Evolutionary conservation across 305 asterid genomes (phyloP), one percentile per base, ranked within the genome.

Genomic region (Salvia sclarea): DNA sequence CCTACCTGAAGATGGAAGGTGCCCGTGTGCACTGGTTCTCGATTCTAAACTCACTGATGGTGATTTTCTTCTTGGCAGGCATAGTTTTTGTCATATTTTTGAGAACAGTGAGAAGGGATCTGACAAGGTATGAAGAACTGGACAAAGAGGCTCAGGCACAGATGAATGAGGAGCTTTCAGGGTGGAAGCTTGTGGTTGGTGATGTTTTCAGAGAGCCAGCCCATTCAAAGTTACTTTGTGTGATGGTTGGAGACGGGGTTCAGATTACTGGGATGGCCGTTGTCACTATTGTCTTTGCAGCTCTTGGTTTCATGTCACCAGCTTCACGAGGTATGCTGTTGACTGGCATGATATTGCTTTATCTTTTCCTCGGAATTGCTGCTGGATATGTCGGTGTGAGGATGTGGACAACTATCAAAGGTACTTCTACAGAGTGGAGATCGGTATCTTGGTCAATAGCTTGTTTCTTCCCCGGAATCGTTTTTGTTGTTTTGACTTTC

Each of bases 101-200:
- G 77, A 84, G 96, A 78, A 90, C 97, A 33, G 91, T 90, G 75
- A 88, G 92, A 77, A 83, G 97, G 75, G 96, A 90, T 78, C 77
- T 90, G 76, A 83, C 96, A 8, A 83, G 90, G 80, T 90, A 88
- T 17, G 96, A 88, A 76, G 97, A 90, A 62, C 58, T 90, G 82
- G 97, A 90, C 69, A 90, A 90, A 77, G 97, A 90, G 74, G 85
- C 96, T 53, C 97, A 90, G 61, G 96, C 97, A 8, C 92, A 88
- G 81, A 88, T 90, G 96, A 88, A 90, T 37, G 97, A 88, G 76
- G 97, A 90, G 73, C 90, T 90, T 67, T 88, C 97, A 0, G 96
- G 97, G 33, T 90, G 97, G 97, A 90, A 90, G 75, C 94, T 90
- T 62, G 97, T 90, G 61, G 94, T 90, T 1, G 97, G 94, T 70